Evolutionary conservation across 2,329 filamentous ascomycete species (phyloP).

Genomic region (Fonsecaea multimorphosa): DNA sequence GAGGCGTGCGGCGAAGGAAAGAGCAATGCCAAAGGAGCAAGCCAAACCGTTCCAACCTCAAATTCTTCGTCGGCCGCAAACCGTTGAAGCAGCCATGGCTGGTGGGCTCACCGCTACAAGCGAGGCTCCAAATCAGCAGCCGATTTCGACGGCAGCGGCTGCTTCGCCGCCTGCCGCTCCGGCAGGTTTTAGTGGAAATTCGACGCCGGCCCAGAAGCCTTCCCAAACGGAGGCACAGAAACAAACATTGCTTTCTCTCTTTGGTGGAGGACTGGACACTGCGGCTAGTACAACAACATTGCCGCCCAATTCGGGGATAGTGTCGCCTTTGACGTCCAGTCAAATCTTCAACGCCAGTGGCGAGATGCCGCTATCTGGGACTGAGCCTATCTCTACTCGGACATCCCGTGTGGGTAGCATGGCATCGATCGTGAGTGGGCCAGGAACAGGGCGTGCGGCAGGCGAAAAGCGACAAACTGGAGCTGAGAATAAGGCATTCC

Average conservation of each 20-base stretch:
- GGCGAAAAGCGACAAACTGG: constrained; percentile 59
- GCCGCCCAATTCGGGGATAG: constrained; percentile 26
- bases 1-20: constrained; percentile 27
- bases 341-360: constrained; percentile 34
- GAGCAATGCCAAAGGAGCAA: constrained; percentile 35
- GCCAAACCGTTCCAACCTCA: constrained; percentile 59
- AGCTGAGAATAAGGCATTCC: constrained; percentile 74
- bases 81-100: constrained; percentile 36
- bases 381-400: constrained; percentile 39
- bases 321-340: constrained; percentile 34
- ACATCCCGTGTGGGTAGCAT: constrained; percentile 38
- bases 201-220: constrained; percentile 28
- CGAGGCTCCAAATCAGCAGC: constrained; percentile 26
- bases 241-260: constrained; percentile 65
- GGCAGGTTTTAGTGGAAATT: constrained; percentile 11
- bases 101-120: constrained; percentile 23
- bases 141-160: background rate
- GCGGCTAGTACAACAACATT: constrained; percentile 20
- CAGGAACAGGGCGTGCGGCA: constrained; percentile 51
- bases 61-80: constrained; percentile 59
- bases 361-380: constrained; percentile 34
- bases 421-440: constrained; percentile 35
- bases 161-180: constrained; percentile 5
- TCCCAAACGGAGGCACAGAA: constrained; percentile 45
- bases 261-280: constrained; percentile 55